Evolutionary conservation across 805 yeast species (phyloP), one percentile per base, ranked within the genome.

Genomic region (Metschnikowia vanudenii): DNA sequence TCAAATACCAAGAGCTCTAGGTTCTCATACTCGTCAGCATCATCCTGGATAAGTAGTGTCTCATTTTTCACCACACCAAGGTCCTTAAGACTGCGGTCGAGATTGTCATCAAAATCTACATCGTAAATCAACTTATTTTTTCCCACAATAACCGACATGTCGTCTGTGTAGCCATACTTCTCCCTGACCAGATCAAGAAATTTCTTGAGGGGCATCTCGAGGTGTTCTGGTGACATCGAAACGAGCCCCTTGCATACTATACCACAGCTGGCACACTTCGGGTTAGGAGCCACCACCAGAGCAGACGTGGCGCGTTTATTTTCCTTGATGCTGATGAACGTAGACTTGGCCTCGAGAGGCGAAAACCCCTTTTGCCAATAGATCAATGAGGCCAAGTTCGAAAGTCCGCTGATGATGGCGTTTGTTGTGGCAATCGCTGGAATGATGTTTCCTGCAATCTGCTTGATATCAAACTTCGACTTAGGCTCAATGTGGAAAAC

Each of bases 341-440:
- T 65, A n/a, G 71, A 58, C 9, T 68, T 59, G 2, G 71, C 59
- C 24, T 39, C 43, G 16, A 55, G 44, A 2, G 52, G 48, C 7
- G 46, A 60, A 35, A 79, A 73, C 8, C 46, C 45, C 24, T 63
- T 53, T 1, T 59, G 56, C 54, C 69, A 85, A 58, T 44, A 80
- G 63, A 62, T 78, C 39, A 90, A 67, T 0, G 96, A 85, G 32
- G 84, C 80, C 33, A 92, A 62, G 3, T 90, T 83, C 13, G 94
- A 85, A 54, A 89, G 78, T 0, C 99, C 99, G 0, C 97, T 90
- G 56, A 94, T 84, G 12, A 94, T 84, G 1, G 99, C 98, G 64
- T 94, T 94, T 3, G 97, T 92, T 1, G 99, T 94, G 5, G 99
- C 98, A 56, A 95, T 91, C 0, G 99, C 99, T 0, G 99, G 99